Percentiles rank a stretch among this genome's conserved stretches.
Evolutionary conservation across 1,139 yeast genomes (phyloP).

Genomic region (Yamadazyma pseudoaaseri): DNA sequence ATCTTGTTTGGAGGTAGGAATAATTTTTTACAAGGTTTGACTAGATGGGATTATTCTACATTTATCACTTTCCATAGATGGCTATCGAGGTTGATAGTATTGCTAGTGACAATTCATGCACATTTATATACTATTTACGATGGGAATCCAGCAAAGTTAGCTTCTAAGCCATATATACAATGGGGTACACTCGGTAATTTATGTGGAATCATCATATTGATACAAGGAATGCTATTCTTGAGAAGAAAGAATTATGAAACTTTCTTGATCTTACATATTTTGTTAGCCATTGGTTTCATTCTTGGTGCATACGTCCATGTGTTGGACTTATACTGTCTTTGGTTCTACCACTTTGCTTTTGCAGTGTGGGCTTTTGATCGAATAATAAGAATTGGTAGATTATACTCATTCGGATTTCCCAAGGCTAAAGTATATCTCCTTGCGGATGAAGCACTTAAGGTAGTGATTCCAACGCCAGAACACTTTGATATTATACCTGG

Average conservation of each 20-base stretch:
- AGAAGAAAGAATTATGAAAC: slow-evolving; percentile 62
- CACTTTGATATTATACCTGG: slow-evolving; percentile 49
- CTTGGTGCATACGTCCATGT: slow-evolving; percentile 64
- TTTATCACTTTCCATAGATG: slow-evolving; percentile 61
- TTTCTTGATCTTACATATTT: slow-evolving; percentile 60
- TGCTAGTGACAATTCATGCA: slow-evolving; percentile 40
- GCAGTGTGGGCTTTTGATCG: slow-evolving; percentile 69
- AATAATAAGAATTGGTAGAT: slow-evolving; percentile 46
- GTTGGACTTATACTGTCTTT: slow-evolving; percentile 44
- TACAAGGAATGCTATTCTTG: slow-evolving; percentile 50
- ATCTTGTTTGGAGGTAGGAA: slow-evolving; percentile 62
- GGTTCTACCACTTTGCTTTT: slow-evolving; percentile 50
- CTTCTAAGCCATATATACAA: slow-evolving; percentile 26
- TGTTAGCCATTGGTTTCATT: slow-evolving; percentile 54
- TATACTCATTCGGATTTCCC: slow-evolving; percentile 49
- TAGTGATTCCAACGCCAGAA: slow-evolving; percentile 37
- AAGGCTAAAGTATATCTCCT: slow-evolving; percentile 49
- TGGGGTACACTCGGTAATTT: slow-evolving; percentile 52
- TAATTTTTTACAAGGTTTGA: slow-evolving; percentile 53
- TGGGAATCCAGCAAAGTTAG: slow-evolving; percentile 3
- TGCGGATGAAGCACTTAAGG: slow-evolving; percentile 44
- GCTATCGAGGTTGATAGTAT: slow-evolving; percentile 50
- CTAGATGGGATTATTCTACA: slow-evolving; percentile 61
- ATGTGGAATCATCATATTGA: slow-evolving; percentile 34
- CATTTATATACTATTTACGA: slow-evolving; percentile 26